A percentile compares a stretch with the other conserved stretches of the same genome.
Evolutionary conservation across 2,329 filamentous ascomycete species (phyloP).

Genomic region (Neonectria ditissima): DNA sequence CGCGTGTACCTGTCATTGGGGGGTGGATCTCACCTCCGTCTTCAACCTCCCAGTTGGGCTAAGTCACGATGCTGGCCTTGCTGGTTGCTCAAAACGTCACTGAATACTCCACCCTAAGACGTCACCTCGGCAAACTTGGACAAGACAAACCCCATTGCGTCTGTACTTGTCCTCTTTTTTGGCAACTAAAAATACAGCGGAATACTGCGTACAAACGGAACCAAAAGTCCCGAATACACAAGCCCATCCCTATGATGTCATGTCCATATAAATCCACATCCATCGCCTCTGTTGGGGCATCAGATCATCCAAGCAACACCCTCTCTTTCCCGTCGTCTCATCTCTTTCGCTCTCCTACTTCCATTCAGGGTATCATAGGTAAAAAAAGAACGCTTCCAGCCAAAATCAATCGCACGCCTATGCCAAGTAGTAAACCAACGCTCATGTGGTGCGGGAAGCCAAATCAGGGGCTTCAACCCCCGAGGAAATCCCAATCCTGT

Average conservation of each 20-base stretch:
- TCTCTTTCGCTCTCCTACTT: slow-evolving; percentile 33
- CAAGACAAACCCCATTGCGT: slow-evolving; percentile 5
- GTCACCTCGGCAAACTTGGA: slow-evolving; percentile 7
- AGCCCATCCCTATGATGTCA: slow-evolving; percentile 19
- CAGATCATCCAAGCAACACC: neutral
- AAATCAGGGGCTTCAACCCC: slow-evolving; percentile 29
- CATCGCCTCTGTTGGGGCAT: neutral
- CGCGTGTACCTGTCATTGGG: neutral
- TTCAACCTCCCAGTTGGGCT: neutral
- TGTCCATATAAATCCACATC: neutral
- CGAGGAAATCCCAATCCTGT: slow-evolving; percentile 48
- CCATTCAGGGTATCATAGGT: slow-evolving; percentile 44
- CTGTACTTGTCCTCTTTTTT: neutral
- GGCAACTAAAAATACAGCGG: neutral
- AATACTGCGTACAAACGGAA: neutral
- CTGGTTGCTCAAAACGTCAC: neutral
- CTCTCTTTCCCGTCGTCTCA: neutral
- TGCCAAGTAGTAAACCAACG: slow-evolving; percentile 3
- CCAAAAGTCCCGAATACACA: neutral
- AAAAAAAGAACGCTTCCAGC: slow-evolving; percentile 30
- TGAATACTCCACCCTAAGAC: slow-evolving; percentile 5
- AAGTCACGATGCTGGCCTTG: neutral
- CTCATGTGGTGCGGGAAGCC: slow-evolving; percentile 5
- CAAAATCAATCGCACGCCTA: slow-evolving; percentile 16
- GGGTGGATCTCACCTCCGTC: neutral